Conservation (phyloP, 495 filamentous ascomycete genomes). For the Xylaria sp. region DNA sequence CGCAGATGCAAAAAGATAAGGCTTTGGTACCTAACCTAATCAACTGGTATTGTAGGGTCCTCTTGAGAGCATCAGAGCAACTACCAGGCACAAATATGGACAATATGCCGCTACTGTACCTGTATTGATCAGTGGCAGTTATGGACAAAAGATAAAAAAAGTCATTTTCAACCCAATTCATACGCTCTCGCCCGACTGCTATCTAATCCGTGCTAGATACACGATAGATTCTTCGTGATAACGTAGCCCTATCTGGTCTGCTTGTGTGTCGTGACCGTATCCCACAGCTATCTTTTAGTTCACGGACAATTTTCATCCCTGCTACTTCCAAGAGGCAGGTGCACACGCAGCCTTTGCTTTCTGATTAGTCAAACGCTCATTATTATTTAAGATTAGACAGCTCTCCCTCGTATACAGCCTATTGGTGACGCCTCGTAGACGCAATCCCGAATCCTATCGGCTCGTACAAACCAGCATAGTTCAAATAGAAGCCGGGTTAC, state of each 20-base stretch:
- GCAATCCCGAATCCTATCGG: background rate
- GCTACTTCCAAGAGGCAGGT: background rate
- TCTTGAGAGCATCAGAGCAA: background rate
- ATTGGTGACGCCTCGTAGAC: too few relatives aligned
- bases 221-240: background rate
- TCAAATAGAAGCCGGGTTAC: background rate
- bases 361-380: background rate
- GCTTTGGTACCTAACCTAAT: background rate
- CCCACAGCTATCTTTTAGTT: background rate
- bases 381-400: background rate
- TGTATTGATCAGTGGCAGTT: background rate
- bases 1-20: constrained; percentile 1
- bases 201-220: background rate
- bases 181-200: background rate
- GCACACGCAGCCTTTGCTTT: background rate
- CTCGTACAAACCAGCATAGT: background rate
- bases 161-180: background rate
- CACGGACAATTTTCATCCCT: background rate
- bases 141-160: background rate
- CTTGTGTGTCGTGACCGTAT: background rate
- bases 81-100: background rate
- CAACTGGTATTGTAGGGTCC: background rate
- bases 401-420: background rate
- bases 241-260: background rate
- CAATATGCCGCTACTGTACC: background rate